Base-by-base conservation (phyloP, 129 eudicot species). In the Logfia minima region DNA sequence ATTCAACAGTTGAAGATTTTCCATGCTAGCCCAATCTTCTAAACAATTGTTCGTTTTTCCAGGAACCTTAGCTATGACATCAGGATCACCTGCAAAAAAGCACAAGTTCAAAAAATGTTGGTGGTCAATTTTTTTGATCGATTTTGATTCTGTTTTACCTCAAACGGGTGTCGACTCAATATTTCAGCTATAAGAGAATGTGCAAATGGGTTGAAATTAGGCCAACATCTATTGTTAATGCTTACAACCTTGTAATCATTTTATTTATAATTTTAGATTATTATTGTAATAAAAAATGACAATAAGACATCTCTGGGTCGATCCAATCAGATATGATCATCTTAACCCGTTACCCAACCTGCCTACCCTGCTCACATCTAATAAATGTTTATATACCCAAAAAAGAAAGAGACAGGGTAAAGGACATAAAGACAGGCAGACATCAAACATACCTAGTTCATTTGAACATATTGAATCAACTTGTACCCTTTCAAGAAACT, bases 401-500 rank as follows among this genome's bases (percentile, higher is more conserved):
- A 26, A 77, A 77, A 68, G 24, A 77, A 39, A 77, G 60, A 56
- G 29, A 37, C 48, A 64, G 26, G 26, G 13, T 14, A 23, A 32
- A 62, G 64, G 3, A 61, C 29, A 56, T 68, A 61, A 34, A 34
- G 45, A 56, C 58, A 70, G 2, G 18, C 2, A 69, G 32, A 75
- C 37, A 53, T 8, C n/a, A 23, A 28, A 62, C 89, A 61, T 87
- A 91, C 98, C 97, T 45, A 94, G 92, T 79, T 94, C 98, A 86
- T 94, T 94, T 17, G 85, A 87, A 78, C 98, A 94, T 18, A 94
- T 89, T 4, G 98, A 91, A 88, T 94, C 98, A 75, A 94, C 96
- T 77, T 87, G 96, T 22, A 91, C 98, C 84, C 97, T 81, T 75
- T 91, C 98, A 69, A 89, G 96, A 70, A 94, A 94, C 86, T 94